Conservation (phyloP, 768 basidiomycete species). For the Leccinum rimulosum region DNA sequence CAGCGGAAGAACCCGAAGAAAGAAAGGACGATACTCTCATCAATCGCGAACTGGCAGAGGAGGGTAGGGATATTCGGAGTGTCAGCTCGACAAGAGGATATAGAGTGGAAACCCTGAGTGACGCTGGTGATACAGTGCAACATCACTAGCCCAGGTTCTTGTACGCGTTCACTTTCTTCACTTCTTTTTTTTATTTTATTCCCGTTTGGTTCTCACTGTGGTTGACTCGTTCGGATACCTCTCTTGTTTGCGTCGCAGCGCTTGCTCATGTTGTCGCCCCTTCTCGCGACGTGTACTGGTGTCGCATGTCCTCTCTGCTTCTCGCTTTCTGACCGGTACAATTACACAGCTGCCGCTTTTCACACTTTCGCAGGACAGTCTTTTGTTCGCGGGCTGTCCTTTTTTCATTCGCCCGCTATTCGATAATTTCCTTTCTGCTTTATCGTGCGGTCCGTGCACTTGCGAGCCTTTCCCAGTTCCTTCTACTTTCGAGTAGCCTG, state of each 20-base stretch:
- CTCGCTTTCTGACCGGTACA: conserved; percentile 31
- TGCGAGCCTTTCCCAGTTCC: conserved; percentile 14
- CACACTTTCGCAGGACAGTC: conserved; percentile 22
- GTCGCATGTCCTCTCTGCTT: conserved; percentile 28
- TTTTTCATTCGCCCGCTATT: conserved; percentile 25
- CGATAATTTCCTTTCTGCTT: conserved; percentile 30
- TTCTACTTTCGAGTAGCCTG: conserved; percentile 21
- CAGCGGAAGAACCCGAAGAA: conserved; percentile 61
- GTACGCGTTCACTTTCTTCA: conserved; percentile 30
- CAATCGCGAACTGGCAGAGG: conserved; percentile 78
- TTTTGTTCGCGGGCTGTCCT: conserved; percentile 25
- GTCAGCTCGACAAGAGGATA: conserved; percentile 79
- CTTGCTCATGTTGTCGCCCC: conserved; percentile 29
- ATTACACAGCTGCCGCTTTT: conserved; percentile 28
- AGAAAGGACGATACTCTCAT: conserved; percentile 42
- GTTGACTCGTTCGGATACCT: conserved; percentile 37
- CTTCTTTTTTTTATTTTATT: conserved; percentile 32
- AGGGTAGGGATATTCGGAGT: conserved; percentile 85
- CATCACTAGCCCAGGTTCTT: conserved; percentile 41
- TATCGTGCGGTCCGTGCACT: conserved; percentile 20
- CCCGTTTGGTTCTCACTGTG: conserved; percentile 33
- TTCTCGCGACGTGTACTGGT: conserved; percentile 29
- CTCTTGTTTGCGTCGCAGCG: conserved; percentile 28
- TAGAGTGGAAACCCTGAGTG: conserved; percentile 67
- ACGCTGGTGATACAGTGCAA: conserved; percentile 48